These are phyloP conservation scores for Lachancea meyersii DNA, from an alignment of 805 yeast genomes.

Conservation along the genomic window DNA sequence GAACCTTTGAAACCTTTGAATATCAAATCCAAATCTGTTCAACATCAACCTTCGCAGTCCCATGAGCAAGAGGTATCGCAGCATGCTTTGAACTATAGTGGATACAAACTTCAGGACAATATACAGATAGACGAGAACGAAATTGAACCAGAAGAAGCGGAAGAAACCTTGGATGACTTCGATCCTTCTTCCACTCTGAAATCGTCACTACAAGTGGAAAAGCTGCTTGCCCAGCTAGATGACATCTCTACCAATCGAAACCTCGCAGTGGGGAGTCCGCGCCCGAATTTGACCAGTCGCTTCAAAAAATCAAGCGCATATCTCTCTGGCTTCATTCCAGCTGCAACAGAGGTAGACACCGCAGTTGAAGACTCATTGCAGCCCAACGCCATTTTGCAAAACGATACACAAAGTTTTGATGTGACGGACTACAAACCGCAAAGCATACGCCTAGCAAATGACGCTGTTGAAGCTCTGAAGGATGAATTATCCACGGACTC, in stretches of 20 bases:
- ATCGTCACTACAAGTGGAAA: slow-evolving; percentile 22
- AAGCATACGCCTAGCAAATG: not conserved
- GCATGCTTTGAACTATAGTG: too few relatives aligned
- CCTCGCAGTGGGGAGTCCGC: slow-evolving; percentile 10
- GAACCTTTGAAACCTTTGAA: too few relatives aligned
- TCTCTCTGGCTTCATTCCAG: slow-evolving; percentile 23
- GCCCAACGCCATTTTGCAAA: not conserved
- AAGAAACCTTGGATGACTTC: not conserved
- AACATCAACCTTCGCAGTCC: too few relatives aligned
- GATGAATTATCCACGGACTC: slow-evolving; percentile 8
- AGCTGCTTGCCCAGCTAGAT: slow-evolving; percentile 28
- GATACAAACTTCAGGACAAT: too few relatives aligned
- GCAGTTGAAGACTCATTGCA: slow-evolving; percentile 1
- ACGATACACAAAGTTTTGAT: not conserved
- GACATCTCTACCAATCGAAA: slow-evolving; percentile 25
- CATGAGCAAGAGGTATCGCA: too few relatives aligned
- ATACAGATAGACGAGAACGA: not conserved
- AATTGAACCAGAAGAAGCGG: not conserved
- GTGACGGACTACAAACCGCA: not conserved
- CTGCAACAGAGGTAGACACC: not conserved
- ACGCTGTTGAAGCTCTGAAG: not conserved
- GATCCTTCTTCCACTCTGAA: slow-evolving; percentile 5
- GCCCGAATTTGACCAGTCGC: not conserved
- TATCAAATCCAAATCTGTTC: too few relatives aligned
- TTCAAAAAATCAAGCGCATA: slow-evolving; percentile 33